Evolutionary conservation across 371 early-diverging fungal species (phyloP).

Genomic region (Mucor circinelloides): DNA sequence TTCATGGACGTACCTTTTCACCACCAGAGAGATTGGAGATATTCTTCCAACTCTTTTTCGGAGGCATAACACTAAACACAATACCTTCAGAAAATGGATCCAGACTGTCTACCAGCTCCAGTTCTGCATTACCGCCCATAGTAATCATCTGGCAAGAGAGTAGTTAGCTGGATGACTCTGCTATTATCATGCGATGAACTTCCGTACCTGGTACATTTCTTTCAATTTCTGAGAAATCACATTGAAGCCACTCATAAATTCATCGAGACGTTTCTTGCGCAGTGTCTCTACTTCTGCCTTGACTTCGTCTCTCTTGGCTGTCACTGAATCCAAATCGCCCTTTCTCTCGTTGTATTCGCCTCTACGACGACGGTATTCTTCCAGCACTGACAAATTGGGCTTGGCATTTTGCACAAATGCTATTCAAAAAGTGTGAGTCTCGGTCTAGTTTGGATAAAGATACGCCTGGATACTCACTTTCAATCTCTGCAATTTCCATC

Average conservation of each 20-base stretch:
- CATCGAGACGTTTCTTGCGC: constrained; percentile 81
- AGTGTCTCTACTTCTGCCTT: constrained; percentile 78
- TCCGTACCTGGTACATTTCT: constrained; percentile 95
- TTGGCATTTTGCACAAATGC: constrained; percentile 70
- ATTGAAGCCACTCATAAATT: constrained; percentile 98
- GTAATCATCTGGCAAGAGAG: constrained; percentile 84
- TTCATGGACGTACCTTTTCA: constrained; percentile 89
- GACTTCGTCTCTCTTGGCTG: constrained; percentile 71
- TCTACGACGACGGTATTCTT: constrained; percentile 83
- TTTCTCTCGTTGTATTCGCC: constrained; percentile 73
- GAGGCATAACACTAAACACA: constrained; percentile 99
- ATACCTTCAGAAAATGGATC: constrained; percentile 99
- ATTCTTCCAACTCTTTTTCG: constrained; percentile 99
- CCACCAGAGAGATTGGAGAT: constrained; percentile 99
- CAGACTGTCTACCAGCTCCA: constrained; percentile 99
- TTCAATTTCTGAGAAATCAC: constrained; percentile 95
- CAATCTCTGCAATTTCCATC: constrained; percentile 52
- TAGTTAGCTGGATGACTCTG: background rate
- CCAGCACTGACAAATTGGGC: constrained; percentile 88
- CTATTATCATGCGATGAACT: background rate
- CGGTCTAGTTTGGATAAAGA: too few species aligned
- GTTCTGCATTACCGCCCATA: constrained; percentile 99
- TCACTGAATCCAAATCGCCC: constrained; percentile 77
- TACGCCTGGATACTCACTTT: constrained; percentile 24
- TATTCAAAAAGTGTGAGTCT: too few species aligned